Conservation (phyloP, 805 yeast species). For the Candida boleticola region DNA sequence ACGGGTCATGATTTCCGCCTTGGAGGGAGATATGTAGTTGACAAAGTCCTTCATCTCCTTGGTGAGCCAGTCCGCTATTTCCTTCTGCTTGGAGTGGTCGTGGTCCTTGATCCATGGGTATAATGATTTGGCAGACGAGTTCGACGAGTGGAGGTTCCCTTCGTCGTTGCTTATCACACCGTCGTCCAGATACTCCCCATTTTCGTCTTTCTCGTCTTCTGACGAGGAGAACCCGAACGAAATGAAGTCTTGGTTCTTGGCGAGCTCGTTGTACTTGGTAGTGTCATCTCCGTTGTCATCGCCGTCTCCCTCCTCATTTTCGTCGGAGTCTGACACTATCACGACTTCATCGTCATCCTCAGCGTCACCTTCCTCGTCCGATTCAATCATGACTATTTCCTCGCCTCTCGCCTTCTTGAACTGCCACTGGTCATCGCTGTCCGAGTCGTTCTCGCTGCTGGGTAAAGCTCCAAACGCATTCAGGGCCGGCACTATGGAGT, state of each 20-base stretch:
- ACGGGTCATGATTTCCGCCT: conserved; percentile 65
- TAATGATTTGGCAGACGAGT: conserved; percentile 23
- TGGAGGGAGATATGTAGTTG: conserved; percentile 81
- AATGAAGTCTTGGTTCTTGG: conserved; percentile 51
- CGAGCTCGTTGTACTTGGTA: conserved; percentile 29
- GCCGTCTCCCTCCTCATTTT: conserved; percentile 7
- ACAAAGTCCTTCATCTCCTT: conserved; percentile 83
- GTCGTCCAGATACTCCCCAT: conserved; percentile 27
- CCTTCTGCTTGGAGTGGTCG: conserved; percentile 73
- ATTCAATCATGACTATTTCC: conserved; percentile 31
- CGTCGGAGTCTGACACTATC: conserved; percentile 21
- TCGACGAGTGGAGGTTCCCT: conserved; percentile 20
- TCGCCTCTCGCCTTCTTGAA: conserved; percentile 14
- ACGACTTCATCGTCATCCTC: conserved; percentile 17
- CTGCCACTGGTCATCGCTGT: conserved; percentile 20
- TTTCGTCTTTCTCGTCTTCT: conserved; percentile 28
- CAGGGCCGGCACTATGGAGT: conserved; percentile 11
- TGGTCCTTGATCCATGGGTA: conserved; percentile 79
- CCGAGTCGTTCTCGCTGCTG: conserved; percentile 18
- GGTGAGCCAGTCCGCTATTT: conserved; percentile 83
- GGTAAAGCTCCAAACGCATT: conserved; percentile 24
- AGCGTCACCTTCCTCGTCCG: conserved; percentile 18
- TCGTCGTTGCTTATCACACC: conserved; percentile 38
- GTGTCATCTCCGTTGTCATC: conserved; percentile 5
- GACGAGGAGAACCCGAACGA: conserved; percentile 53